Base-by-base conservation (phyloP, 1,139 yeast species). In the Scheffersomyces insectosa region DNA sequence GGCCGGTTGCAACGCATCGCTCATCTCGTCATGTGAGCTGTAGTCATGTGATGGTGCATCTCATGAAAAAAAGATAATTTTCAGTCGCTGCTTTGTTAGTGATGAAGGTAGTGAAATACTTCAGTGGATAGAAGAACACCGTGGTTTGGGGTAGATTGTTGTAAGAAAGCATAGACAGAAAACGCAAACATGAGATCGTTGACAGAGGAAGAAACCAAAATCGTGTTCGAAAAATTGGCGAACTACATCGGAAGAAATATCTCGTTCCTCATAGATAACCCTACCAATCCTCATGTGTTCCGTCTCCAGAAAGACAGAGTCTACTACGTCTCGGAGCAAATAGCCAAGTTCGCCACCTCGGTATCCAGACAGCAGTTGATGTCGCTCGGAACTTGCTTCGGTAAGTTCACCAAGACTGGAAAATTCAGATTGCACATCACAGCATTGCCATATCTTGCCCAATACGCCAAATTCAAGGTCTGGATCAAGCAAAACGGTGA, bases 401-500 rank as follows among this genome's bases (percentile, higher is more conserved):
- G 99, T 23, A 93, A 93, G 65, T 93, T 95, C 74, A 93, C 99
- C 42, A 93, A 95, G 76, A 88, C 97, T 6, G 97, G 98, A 28
- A 95, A 93, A 68, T 93, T 93, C 74, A 82, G 96, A 66, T 75
- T 93, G 52, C 99, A 93, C 65, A 85, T 95, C 49, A 93, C 99
- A n/a, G 77, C 97, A 4, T 78, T 93, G 52, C 83, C 88, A 42
- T 79, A 88, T 52, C 70, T 93, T 47, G 84, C 96, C 5, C 85
- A 88, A 57, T 85, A 85, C 62, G 98, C 99, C 39, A 89, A 88
- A 65, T 90, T 85, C 71, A 93, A 93, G 70, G 76, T 93, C 37
- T 95, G 99, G 99, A 89, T 93, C 68, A 95, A 95, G 66, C 83
- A 83, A 41, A 93, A 93, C 60, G 99, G 99, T 56, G 99, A 93